phyloP scores from a whole-genome alignment of 1,139 yeast species.

The Zygosaccharomyces sapae region DNA sequence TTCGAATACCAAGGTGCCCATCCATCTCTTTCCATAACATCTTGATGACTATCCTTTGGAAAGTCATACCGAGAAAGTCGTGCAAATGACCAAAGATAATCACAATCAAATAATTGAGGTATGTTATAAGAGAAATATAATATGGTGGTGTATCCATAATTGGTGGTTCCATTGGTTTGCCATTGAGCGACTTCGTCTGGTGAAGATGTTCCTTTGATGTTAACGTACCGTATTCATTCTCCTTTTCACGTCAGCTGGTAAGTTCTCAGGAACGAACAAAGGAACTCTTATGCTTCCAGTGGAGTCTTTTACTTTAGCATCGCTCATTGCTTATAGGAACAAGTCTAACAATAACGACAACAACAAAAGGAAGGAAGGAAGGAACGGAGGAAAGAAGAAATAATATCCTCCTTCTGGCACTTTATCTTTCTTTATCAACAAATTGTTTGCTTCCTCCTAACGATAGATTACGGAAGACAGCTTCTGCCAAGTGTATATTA shows the following conservation, averaged over 20 bases:
- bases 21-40: constrained; percentile 76
- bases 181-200: constrained; percentile 46
- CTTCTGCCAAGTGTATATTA: neutral
- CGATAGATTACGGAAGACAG: neutral
- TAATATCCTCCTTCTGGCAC: neutral
- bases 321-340: neutral
- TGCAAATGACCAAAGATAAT: constrained; percentile 85
- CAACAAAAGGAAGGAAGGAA: neutral
- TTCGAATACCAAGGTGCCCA: constrained; percentile 95
- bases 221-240: constrained; percentile 60
- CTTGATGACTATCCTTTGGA: constrained; percentile 59
- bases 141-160: constrained; percentile 82
- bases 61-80: constrained; percentile 78
- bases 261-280: constrained; percentile 33
- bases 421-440: neutral
- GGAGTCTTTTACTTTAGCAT: neutral
- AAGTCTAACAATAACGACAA: neutral
- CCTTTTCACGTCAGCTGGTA: constrained; percentile 52
- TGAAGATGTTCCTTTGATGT: constrained; percentile 56
- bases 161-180: constrained; percentile 54
- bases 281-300: constrained; percentile 26
- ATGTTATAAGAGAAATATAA: constrained; percentile 71
- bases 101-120: constrained; percentile 73
- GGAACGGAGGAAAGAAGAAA: neutral
- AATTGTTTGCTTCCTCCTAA: neutral